Base-by-base conservation (phyloP, 2,329 filamentous ascomycete species). In the Botryosphaeria agaves region DNA sequence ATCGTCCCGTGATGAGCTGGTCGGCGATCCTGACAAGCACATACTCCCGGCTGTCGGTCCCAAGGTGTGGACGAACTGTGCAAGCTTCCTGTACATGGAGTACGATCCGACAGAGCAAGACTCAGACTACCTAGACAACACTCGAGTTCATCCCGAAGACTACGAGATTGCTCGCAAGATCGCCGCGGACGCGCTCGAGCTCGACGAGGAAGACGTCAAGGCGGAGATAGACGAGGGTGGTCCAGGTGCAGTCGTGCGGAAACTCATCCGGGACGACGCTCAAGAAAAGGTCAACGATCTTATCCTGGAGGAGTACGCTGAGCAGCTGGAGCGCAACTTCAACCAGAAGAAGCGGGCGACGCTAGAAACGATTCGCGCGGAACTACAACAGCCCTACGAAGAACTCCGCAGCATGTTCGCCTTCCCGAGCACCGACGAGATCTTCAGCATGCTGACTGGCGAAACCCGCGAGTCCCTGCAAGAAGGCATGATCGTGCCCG, bases 161-260 rank as follows among this genome's bases (percentile, higher is more conserved):
- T 98, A 98, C 53, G 89, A 98, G 42, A 76, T 98, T 37, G 89
- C 84, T 29, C 81, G 87, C 42, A 98, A 98, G 58, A 95, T 98
- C 77, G 89, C 89, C 14, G 89, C 89, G 3, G 89, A 98, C 61
- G 89, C 89, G 11, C 64, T 98, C 28, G 87, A 94, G 49, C 66
- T 98, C 41, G 89, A 98, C 43, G 89, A 98, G 56, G 89, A 98
- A 59, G 89, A 98, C 45, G 83, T 98, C 49, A 91, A 93, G 55
- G 83, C 80, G 1, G 85, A 95, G 56, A 79, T 78, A 4, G 82
- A 92, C 40, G 83, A 94, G 46, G 82, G 84, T 38, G 89, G 89
- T 1, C 66, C 79, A 0, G 84, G 81, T 11, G 89, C 87, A 5
- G 85, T 95, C 41, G 82, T 98, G 32, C 76, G 85, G 38, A 91